Conservation (phyloP, 352 stramenopile species). For the Pythium rishiriense region DNA sequence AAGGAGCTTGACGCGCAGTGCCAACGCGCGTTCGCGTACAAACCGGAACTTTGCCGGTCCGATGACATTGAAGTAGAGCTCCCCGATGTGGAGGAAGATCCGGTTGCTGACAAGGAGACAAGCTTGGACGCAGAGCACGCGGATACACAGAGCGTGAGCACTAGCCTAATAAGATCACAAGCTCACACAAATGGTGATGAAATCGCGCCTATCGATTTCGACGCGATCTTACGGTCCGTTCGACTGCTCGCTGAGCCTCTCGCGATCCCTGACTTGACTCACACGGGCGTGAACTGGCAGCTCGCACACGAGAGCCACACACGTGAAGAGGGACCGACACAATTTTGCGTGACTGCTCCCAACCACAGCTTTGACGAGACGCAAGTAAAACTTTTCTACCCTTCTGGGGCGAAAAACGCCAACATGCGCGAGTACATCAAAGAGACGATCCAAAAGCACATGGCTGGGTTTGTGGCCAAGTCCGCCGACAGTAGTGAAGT, state of each 20-base stretch:
- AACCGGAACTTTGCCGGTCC: background rate
- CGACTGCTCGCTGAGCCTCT: conserved; percentile 64
- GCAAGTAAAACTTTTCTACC: conserved; percentile 67
- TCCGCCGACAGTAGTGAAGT: background rate
- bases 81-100: background rate
- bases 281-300: conserved; percentile 47
- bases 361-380: conserved; percentile 39
- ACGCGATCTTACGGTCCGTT: conserved; percentile 33
- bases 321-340: background rate
- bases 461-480: conserved; percentile 5
- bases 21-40: background rate
- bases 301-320: background rate
- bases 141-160: background rate
- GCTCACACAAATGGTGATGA: background rate
- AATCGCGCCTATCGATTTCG: conserved; percentile 21
- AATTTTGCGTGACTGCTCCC: conserved; percentile 29
- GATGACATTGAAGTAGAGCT: background rate
- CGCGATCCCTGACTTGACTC: conserved; percentile 53
- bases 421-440: conserved; percentile 76
- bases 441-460: conserved; percentile 53
- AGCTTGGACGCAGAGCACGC: background rate
- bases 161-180: background rate
- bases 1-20: conserved; percentile 37
- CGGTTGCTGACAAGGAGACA: background rate
- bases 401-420: conserved; percentile 63